Evolutionary conservation across 495 filamentous ascomycete species (phyloP).

Genomic region (Rusavskia elegans): DNA sequence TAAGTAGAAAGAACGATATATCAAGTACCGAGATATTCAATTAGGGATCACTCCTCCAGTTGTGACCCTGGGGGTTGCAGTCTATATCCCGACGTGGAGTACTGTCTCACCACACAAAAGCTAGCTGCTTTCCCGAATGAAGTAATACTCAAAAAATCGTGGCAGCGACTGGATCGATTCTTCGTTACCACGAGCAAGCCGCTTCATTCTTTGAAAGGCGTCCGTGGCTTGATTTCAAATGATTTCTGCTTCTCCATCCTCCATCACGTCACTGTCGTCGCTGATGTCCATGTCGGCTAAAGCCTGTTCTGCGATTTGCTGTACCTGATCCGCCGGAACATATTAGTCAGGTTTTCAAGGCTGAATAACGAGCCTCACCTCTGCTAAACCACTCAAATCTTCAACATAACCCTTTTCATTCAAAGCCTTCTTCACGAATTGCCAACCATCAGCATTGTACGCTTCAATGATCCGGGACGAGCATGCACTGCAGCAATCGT

Average conservation of each 20-base stretch:
- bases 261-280: slow-evolving; percentile 31
- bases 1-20: slow-evolving; percentile 38
- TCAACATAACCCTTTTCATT: slow-evolving; percentile 77
- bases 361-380: slow-evolving; percentile 34
- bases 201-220: too few species aligned
- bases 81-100: too few species aligned
- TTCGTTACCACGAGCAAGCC: too few species aligned
- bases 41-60: too few species aligned
- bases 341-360: neutral
- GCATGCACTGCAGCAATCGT: slow-evolving; percentile 86
- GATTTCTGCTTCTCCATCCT: slow-evolving; percentile 27
- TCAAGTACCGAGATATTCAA: slow-evolving; percentile 21
- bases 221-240: slow-evolving; percentile 4
- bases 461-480: slow-evolving; percentile 56
- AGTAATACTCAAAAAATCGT: too few species aligned
- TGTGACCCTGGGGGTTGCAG: too few species aligned
- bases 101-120: too few species aligned
- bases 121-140: too few species aligned
- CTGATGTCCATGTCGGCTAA: slow-evolving; percentile 45
- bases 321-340: slow-evolving; percentile 27
- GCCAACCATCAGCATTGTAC: slow-evolving; percentile 65
- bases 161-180: too few species aligned
- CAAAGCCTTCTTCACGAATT: slow-evolving; percentile 74
- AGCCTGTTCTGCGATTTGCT: slow-evolving; percentile 60
- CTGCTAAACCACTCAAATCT: slow-evolving; percentile 77